Conservation (phyloP, 2,329 filamentous ascomycete genomes). For the Aspergillus versicolor region DNA sequence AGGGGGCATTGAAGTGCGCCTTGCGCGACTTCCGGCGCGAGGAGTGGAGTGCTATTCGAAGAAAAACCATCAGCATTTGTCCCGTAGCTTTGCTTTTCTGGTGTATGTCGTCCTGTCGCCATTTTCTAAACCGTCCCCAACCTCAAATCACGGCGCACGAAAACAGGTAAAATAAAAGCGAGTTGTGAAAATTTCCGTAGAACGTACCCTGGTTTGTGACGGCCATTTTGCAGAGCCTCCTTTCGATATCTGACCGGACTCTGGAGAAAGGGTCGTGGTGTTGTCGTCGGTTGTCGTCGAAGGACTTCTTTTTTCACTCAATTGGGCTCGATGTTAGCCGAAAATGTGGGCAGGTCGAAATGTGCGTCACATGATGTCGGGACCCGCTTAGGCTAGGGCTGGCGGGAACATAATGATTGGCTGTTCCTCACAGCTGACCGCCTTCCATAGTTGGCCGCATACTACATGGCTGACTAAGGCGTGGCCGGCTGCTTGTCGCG, state of each 20-base stretch:
- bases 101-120: not conserved
- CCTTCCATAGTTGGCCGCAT: not conserved
- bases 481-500: not conserved
- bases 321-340: slow-evolving; percentile 18
- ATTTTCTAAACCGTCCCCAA: not conserved
- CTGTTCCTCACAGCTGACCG: slow-evolving; percentile 1
- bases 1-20: slow-evolving; percentile 90
- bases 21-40: slow-evolving; percentile 99
- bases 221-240: slow-evolving; percentile 31
- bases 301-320: slow-evolving; percentile 7
- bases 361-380: slow-evolving; percentile 33
- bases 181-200: slow-evolving; percentile 3
- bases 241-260: slow-evolving; percentile 19
- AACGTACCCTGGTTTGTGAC: slow-evolving; percentile 33
- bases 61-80: slow-evolving; percentile 13
- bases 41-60: slow-evolving; percentile 51
- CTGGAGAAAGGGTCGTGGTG: slow-evolving; percentile 23
- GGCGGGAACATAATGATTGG: slow-evolving; percentile 14
- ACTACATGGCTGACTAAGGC: not conserved
- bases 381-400: slow-evolving; percentile 21
- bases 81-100: not conserved
- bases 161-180: not conserved
- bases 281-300: slow-evolving; percentile 16
- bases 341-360: slow-evolving; percentile 21
- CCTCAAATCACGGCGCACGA: not conserved